Percentiles rank a stretch among this genome's conserved stretches.
Conservation (phyloP, 768 basidiomycete species). For the Leucocoprinus birnbaumii region DNA sequence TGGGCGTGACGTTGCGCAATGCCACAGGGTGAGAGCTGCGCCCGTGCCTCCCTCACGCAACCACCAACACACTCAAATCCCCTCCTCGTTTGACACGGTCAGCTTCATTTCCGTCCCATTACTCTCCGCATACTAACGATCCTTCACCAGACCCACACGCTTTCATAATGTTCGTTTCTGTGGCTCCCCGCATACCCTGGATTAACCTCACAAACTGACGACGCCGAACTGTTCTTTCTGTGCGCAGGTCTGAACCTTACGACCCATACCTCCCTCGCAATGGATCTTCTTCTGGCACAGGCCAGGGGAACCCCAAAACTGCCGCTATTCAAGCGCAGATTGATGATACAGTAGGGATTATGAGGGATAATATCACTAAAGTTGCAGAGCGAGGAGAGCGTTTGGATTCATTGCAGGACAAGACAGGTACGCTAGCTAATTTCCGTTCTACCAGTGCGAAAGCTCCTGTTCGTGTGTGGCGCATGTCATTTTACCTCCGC, state of each 20-base stretch:
- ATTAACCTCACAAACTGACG: conserved; percentile 6
- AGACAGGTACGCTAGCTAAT: conserved; percentile 94
- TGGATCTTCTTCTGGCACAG: conserved; percentile 54
- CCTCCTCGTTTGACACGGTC: conserved; percentile 40
- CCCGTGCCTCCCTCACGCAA: conserved; percentile 8
- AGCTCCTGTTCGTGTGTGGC: neutral
- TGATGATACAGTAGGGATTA: conserved; percentile 94
- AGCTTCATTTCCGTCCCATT: conserved; percentile 11
- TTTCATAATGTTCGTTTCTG: conserved; percentile 34
- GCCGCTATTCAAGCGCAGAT: conserved; percentile 97
- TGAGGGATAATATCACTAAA: conserved; percentile 97
- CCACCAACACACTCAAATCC: conserved; percentile 19
- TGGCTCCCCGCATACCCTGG: neutral
- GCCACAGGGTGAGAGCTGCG: neutral
- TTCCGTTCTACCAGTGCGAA: too few relatives aligned
- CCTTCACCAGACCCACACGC: conserved; percentile 26
- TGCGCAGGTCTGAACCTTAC: conserved; percentile 96
- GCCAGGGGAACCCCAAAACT: conserved; percentile 74
- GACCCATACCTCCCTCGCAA: conserved; percentile 95
- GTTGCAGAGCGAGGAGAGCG: conserved; percentile 95
- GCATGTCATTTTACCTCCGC: too few relatives aligned
- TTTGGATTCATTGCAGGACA: conserved; percentile 92
- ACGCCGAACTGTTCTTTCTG: conserved; percentile 1
- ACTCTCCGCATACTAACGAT: neutral
- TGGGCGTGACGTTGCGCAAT: conserved; percentile 5